Evolutionary conservation across 345 rosid species (phyloP).

Genomic region (Acer negundo): DNA sequence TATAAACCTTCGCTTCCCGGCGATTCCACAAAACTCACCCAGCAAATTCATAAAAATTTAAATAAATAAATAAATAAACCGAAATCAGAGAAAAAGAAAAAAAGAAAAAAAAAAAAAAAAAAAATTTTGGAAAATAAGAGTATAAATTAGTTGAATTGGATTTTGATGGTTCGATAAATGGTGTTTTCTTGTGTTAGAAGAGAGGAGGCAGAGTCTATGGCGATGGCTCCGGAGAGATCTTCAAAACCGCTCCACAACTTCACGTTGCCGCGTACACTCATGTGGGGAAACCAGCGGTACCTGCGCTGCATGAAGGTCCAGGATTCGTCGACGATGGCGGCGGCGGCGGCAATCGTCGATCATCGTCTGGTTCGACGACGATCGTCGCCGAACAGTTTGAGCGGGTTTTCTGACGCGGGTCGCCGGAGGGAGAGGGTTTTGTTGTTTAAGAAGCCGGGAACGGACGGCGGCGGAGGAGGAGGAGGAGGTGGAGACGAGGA

Average conservation of each 20-base stretch:
- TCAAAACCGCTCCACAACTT: conserved; percentile 51
- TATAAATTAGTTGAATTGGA: no score
- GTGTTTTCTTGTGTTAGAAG: conserved; percentile 30
- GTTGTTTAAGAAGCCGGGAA: conserved; percentile 13
- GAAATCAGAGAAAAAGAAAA: background rate
- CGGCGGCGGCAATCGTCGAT: conserved; percentile 22
- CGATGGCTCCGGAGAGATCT: conserved; percentile 54
- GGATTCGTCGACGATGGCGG: conserved; percentile 19
- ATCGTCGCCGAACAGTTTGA: conserved; percentile 34
- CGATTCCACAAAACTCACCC: conserved; percentile 30
- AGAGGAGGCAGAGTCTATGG: conserved; percentile 26
- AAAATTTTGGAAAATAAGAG: background rate
- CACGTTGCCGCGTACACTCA: conserved; percentile 43
- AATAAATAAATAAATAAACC: no score
- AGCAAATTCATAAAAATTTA: background rate
- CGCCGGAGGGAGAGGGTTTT: conserved; percentile 24
- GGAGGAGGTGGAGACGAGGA: background rate
- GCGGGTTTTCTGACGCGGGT: conserved; percentile 7
- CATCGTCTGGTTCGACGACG: conserved; percentile 33
- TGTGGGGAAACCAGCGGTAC: conserved; percentile 53
- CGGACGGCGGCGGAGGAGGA: conserved; percentile 20
- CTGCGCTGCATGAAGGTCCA: conserved; percentile 47
- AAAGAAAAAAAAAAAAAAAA: background rate
- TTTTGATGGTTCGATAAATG: conserved; percentile 29
- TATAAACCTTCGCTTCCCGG: conserved; percentile 45